Conservation (phyloP, 768 basidiomycete genomes). For the button mushroom (Agaricus bisporus) region DNA sequence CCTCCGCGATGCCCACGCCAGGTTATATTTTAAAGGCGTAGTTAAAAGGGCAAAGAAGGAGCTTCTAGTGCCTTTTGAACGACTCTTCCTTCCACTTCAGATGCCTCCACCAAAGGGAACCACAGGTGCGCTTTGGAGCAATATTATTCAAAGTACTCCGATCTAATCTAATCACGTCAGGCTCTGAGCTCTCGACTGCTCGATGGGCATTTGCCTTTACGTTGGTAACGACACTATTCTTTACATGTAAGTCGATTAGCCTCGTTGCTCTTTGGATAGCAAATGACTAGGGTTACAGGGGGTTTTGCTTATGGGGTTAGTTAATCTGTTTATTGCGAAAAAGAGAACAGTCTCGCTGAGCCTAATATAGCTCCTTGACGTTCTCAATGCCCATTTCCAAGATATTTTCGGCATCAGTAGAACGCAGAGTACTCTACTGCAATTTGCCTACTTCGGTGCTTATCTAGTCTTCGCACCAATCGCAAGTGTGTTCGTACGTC, state of each 20-base stretch:
- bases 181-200: slow-evolving; percentile 35
- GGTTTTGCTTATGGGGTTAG: slow-evolving; percentile 64
- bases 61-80: background rate
- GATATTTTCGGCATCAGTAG: slow-evolving; percentile 59
- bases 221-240: slow-evolving; percentile 71
- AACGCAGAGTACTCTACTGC: slow-evolving; percentile 68
- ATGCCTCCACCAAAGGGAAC: slow-evolving; percentile 31
- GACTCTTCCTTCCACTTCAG: slow-evolving; percentile 1
- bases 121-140: slow-evolving; percentile 25
- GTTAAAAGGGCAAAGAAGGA: background rate
- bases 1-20: background rate
- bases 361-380: slow-evolving; percentile 50
- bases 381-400: slow-evolving; percentile 72
- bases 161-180: slow-evolving; percentile 16
- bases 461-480: slow-evolving; percentile 57
- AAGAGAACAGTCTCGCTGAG: background rate
- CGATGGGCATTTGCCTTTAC: slow-evolving; percentile 55
- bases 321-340: background rate
- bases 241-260: slow-evolving; percentile 45
- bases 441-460: slow-evolving; percentile 69
- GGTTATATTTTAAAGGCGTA: background rate
- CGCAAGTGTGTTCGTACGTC: slow-evolving; percentile 50
- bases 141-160: too few species aligned
- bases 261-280: background rate
- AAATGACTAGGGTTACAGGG: slow-evolving; percentile 29